Percentiles rank a stretch among this genome's conserved stretches.
Conservation (phyloP, 2,329 filamentous ascomycete species). For the Magnaporthales sp. region DNA sequence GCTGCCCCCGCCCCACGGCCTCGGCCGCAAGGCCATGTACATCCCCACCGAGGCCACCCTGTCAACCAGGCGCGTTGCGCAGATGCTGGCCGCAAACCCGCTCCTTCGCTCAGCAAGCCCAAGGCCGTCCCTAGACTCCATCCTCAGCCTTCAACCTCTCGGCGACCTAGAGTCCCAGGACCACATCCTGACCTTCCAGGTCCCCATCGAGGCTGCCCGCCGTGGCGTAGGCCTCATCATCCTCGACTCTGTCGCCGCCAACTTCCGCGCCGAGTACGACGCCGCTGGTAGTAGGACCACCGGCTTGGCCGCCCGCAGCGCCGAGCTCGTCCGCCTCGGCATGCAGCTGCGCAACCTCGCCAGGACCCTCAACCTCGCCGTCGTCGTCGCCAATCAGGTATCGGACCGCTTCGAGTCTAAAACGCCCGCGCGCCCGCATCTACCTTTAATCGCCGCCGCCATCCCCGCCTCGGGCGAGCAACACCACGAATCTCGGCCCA, state of each 20-base stretch:
- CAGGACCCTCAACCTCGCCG: constrained; percentile 62
- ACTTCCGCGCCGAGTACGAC: constrained; percentile 88
- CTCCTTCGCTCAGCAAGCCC: constrained; percentile 36
- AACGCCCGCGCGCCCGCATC: background rate
- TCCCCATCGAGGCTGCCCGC: constrained; percentile 73
- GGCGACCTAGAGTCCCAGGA: constrained; percentile 85
- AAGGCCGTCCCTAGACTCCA: constrained; percentile 58
- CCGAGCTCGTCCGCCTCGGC: constrained; percentile 70
- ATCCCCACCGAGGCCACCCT: constrained; percentile 87
- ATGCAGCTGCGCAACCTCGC: constrained; percentile 70
- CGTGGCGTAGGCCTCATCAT: constrained; percentile 75
- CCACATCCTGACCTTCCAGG: constrained; percentile 86
- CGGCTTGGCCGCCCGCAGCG: constrained; percentile 66
- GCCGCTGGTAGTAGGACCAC: constrained; percentile 34
- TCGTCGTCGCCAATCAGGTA: constrained; percentile 94
- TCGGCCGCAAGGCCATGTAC: constrained; percentile 73
- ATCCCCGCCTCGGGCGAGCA: background rate
- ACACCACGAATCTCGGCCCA: background rate
- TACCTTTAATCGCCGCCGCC: constrained; percentile 11
- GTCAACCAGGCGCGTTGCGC: constrained; percentile 69
- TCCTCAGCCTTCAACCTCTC: constrained; percentile 53
- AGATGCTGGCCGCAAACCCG: constrained; percentile 65
- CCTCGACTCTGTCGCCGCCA: constrained; percentile 87
- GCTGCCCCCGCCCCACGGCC: constrained; percentile 63
- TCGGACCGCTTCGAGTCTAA: constrained; percentile 66